Base-by-base conservation (phyloP, 306 rosid species). In the Cercis canadensis region DNA sequence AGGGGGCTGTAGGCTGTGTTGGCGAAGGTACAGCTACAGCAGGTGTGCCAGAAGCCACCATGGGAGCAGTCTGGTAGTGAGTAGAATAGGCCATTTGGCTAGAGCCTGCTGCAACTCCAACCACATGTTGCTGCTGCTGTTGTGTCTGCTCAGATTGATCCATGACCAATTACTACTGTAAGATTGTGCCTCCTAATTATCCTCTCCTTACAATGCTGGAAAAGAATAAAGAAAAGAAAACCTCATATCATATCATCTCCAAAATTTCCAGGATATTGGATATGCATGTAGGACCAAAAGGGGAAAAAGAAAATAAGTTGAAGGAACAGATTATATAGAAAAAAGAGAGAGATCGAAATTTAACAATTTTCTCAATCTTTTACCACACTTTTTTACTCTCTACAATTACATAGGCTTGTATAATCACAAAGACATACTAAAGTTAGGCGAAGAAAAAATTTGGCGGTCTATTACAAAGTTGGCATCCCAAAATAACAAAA, bases 111-210 rank as follows among this genome's bases (percentile, higher is more conserved):
- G 79, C 79, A 40, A 83, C 80, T 40, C 92, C 88, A 53, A 76
- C 82, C 53, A 19, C 71, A 65, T 82, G 75, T 21, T 78, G 85
- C 11, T 62, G 85, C 44, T 81, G 87, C 62, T 88, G 80, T 8
- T 78, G 92, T 54, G 73, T 52, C 69, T 82, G 84, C 61, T 86
- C 97, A 15, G 89, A 75, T 70, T 90, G 87, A 69, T 90, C 95
- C 97, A 90, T 90, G 76, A 64, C 57, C 14, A 53, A 34, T 60
- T 67, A 53, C 33, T 14, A 72, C 16, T 39, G 58, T 59, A 43
- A 70, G 59, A 66, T 49, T 76, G 53, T 59, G 65, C 65, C 79
- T 70, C 67, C 82, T 60, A 63, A 49, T 63, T 83, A 55, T 36
- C 50, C 19, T 45, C 56, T 53, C 73, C 67, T 70, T 67, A 80